Percentiles rank a stretch among this genome's conserved stretches.
Evolutionary conservation across 164 flowering plant species (phyloP).

Genomic region (Annona cherimola): DNA sequence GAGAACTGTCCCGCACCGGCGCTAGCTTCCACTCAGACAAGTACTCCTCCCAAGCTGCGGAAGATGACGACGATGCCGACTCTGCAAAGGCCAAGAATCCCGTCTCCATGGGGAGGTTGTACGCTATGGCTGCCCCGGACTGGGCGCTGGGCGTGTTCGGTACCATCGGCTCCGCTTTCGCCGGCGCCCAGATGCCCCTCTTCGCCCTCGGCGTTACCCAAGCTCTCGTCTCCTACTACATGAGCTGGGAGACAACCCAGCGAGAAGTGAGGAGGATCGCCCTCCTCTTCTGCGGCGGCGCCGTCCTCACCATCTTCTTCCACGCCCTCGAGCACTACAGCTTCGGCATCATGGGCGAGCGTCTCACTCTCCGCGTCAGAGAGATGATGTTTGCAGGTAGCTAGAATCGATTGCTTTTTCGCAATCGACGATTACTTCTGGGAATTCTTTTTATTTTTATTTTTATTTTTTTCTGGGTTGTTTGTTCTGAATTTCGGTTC

Average conservation of each 20-base stretch:
- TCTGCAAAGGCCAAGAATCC: conserved; percentile 17
- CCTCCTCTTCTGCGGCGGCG: conserved; percentile 64
- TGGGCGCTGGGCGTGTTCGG: conserved; percentile 70
- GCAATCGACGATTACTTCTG: not conserved
- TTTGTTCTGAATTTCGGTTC: not conserved
- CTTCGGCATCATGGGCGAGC: conserved; percentile 92
- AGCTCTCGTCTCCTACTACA: conserved; percentile 83
- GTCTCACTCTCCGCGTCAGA: conserved; percentile 83
- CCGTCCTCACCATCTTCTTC: conserved; percentile 53
- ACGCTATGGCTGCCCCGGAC: conserved; percentile 80
- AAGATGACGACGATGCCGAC: conserved; percentile 12
- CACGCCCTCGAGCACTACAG: conserved; percentile 61
- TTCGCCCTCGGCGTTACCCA: conserved; percentile 92
- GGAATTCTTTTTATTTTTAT: no score
- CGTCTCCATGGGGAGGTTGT: conserved; percentile 58
- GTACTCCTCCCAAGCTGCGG: conserved; percentile 26
- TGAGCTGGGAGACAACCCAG: conserved; percentile 84
- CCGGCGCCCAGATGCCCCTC: conserved; percentile 94
- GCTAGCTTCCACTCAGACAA: conserved; percentile 83
- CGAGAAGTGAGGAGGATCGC: conserved; percentile 67
- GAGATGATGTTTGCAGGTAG: conserved; percentile 86
- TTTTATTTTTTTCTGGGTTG: not conserved
- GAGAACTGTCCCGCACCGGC: conserved; percentile 61
- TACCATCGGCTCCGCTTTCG: conserved; percentile 51
- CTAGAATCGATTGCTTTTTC: no score